Evolutionary conservation across 1,284 basidiomycete species (phyloP).

Genomic region (Pterulicium gracile): DNA sequence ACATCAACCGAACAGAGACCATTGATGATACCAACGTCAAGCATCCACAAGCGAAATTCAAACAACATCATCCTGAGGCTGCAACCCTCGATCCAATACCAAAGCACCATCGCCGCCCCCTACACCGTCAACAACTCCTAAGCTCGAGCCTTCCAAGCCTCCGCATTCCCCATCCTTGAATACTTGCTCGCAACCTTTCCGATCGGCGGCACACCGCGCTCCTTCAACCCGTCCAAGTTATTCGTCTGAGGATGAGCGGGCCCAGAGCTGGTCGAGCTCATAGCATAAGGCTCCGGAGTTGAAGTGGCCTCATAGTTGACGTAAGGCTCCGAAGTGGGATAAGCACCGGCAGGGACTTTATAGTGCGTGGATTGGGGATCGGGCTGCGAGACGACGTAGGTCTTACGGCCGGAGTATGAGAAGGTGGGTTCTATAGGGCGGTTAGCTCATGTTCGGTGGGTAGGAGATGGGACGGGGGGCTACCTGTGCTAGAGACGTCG

Average conservation of each 20-base stretch:
- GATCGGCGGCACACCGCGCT: not conserved
- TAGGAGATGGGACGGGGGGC: too few relatives aligned
- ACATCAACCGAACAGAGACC: too few relatives aligned
- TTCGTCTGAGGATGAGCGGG: not conserved
- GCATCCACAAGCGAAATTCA: too few relatives aligned
- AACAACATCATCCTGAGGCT: too few relatives aligned
- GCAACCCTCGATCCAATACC: too few relatives aligned
- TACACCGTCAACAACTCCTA: too few relatives aligned
- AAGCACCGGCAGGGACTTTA: conserved; percentile 57
- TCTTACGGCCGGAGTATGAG: conserved; percentile 34
- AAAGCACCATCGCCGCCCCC: too few relatives aligned
- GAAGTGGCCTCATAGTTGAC: conserved; percentile 13
- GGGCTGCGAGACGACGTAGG: conserved; percentile 59
- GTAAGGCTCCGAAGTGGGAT: conserved; percentile 40
- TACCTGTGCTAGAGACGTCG: conserved; percentile 35
- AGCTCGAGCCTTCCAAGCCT: not conserved
- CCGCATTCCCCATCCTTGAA: not conserved
- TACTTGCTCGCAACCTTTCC: not conserved
- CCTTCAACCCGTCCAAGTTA: not conserved
- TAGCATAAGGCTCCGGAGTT: not conserved
- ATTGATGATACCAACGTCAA: too few relatives aligned
- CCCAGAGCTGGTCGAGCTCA: not conserved
- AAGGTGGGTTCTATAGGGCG: conserved; percentile 36
- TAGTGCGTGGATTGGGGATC: conserved; percentile 47
- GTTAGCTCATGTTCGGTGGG: too few relatives aligned